Conservation (phyloP, 805 yeast species). For the Candida piceae region DNA sequence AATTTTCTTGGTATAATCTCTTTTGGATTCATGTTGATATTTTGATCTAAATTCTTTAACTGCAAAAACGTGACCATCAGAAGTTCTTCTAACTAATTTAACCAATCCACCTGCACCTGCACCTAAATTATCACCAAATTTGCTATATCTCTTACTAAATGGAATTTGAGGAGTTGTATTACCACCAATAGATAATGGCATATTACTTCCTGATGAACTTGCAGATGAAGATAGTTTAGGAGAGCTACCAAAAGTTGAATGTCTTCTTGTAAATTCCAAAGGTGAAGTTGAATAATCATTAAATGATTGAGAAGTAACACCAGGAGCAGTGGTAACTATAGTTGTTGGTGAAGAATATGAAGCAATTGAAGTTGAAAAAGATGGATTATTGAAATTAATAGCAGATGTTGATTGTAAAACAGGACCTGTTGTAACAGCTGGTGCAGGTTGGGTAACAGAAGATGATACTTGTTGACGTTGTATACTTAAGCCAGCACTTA, state of each 20-base stretch:
- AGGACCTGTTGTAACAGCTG: slow-evolving; percentile 5
- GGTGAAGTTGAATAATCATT: slow-evolving; percentile 20
- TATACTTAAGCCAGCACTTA: slow-evolving; percentile 32
- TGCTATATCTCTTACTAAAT: slow-evolving; percentile 70
- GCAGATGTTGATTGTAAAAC: slow-evolving; percentile 7
- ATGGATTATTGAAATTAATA: slow-evolving; percentile 12
- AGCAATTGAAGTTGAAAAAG: slow-evolving; percentile 5
- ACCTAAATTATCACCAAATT: slow-evolving; percentile 81
- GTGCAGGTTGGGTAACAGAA: slow-evolving; percentile 8
- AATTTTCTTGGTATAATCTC: slow-evolving; percentile 88
- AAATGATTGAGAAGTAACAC: slow-evolving; percentile 8
- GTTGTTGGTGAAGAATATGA: slow-evolving; percentile 4
- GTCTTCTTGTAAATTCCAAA: slow-evolving; percentile 12
- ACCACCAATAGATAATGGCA: slow-evolving; percentile 31
- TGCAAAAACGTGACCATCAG: slow-evolving; percentile 74
- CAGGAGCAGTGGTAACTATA: slow-evolving; percentile 2
- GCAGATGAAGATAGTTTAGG: slow-evolving; percentile 8
- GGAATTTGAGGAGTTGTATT: slow-evolving; percentile 46
- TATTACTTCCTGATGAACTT: slow-evolving; percentile 4
- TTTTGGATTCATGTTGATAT: slow-evolving; percentile 64
- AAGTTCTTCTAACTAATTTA: slow-evolving; percentile 58
- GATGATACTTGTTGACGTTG: slow-evolving; percentile 22
- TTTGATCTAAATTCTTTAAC: slow-evolving; percentile 87
- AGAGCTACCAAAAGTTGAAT: slow-evolving; percentile 8
- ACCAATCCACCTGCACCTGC: slow-evolving; percentile 97